Conservation (phyloP, 805 yeast genomes). For the Candida silvatica region DNA sequence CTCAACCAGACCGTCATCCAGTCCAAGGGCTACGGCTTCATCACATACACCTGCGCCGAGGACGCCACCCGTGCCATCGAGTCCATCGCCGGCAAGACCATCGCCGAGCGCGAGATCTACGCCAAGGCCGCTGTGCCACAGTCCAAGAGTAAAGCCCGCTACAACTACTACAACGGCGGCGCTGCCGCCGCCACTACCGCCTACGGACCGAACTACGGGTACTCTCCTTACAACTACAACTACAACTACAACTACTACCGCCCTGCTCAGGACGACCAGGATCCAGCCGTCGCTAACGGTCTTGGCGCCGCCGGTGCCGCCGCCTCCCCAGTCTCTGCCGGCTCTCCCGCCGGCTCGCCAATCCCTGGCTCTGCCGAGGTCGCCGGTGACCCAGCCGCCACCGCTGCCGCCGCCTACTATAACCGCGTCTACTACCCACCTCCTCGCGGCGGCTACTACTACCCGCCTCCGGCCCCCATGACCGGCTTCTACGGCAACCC, state of each 20-base stretch:
- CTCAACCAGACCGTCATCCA: constrained; percentile 15
- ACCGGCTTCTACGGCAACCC: too few relatives aligned
- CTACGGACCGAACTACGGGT: constrained; percentile 4
- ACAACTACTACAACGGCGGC: constrained; percentile 7
- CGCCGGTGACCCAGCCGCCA: too few relatives aligned
- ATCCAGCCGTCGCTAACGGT: constrained; percentile 3
- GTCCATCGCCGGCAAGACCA: constrained; percentile 20
- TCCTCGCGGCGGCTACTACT: constrained; percentile 1
- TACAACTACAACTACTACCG: constrained; percentile 1
- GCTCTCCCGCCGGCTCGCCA: neutral
- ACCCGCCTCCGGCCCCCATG: too few relatives aligned
- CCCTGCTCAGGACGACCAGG: constrained; percentile 1
- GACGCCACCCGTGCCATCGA: constrained; percentile 57
- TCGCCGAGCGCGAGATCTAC: constrained; percentile 32
- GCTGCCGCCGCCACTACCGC: too few relatives aligned
- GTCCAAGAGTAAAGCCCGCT: constrained; percentile 9
- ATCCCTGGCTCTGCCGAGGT: neutral
- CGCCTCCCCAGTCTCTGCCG: too few relatives aligned
- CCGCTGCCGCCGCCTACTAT: neutral
- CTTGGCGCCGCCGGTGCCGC: constrained; percentile 1
- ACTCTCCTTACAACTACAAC: constrained; percentile 2
- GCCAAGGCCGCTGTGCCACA: constrained; percentile 45
- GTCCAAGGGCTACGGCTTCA: constrained; percentile 35
- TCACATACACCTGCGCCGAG: constrained; percentile 50
- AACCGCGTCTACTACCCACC: constrained; percentile 1